Percentiles rank a stretch among this genome's conserved stretches.
phyloP scores from a whole-genome alignment of 2,329 filamentous ascomycete species.

The Apiospora arundinis region DNA sequence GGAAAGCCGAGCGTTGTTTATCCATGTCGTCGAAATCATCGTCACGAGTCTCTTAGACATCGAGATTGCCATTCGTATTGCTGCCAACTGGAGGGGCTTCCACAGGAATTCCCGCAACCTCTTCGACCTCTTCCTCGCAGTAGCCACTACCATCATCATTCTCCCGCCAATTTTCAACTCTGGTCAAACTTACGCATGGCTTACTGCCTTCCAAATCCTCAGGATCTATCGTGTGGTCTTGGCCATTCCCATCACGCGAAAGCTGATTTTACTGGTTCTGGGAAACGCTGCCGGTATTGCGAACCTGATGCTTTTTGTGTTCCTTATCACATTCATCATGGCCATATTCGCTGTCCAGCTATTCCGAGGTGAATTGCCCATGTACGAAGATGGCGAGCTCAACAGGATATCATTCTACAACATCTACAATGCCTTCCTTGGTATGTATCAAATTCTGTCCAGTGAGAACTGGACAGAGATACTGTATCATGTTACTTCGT shows the following conservation, averaged over 20 bases:
- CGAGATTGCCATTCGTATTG: conserved; percentile 83
- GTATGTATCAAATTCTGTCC: conserved; percentile 96
- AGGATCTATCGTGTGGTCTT: conserved; percentile 91
- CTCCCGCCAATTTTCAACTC: conserved; percentile 79
- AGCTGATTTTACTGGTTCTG: conserved; percentile 85
- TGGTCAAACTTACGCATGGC: conserved; percentile 79
- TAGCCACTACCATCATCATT: conserved; percentile 85
- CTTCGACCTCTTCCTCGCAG: conserved; percentile 79
- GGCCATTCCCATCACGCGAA: conserved; percentile 84
- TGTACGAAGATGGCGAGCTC: conserved; percentile 64
- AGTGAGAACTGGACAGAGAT: conserved; percentile 96
- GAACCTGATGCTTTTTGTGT: conserved; percentile 95
- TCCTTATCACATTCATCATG: conserved; percentile 91
- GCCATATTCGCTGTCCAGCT: conserved; percentile 93
- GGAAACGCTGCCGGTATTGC: conserved; percentile 91
- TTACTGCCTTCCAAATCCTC: conserved; percentile 92
- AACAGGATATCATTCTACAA: conserved; percentile 81
- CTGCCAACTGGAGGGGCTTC: conserved; percentile 81
- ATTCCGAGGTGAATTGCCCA: conserved; percentile 84
- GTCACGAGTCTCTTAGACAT: conserved; percentile 80
- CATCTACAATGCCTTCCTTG: conserved; percentile 94
- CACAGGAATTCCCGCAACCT: conserved; percentile 76
- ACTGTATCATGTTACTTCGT: conserved; percentile 80
- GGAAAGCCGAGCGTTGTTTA: conserved; percentile 63
- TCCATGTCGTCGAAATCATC: conserved; percentile 73